These are phyloP conservation scores for Knoxdaviesia proteae DNA, from an alignment of 2,329 filamentous ascomycete genomes.

Conservation along the genomic window DNA sequence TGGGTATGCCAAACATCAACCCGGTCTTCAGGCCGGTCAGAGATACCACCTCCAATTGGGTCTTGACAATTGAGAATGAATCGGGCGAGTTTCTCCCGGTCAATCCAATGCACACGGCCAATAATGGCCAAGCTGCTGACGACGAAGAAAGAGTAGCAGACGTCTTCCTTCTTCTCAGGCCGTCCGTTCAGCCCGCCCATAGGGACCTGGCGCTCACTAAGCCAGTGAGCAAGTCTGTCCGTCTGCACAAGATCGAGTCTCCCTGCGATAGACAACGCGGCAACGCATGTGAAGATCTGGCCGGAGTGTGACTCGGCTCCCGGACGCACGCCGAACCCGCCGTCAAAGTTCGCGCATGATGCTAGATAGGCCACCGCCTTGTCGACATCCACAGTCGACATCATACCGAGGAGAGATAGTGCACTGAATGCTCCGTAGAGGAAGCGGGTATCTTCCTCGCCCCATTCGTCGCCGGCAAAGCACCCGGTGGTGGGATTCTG, in stretches of 20 bases:
- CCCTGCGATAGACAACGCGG: constrained; percentile 63
- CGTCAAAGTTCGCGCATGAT: constrained; percentile 80
- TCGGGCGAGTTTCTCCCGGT: constrained; percentile 51
- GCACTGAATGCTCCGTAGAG: constrained; percentile 80
- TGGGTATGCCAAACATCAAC: constrained; percentile 93
- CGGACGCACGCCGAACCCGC: constrained; percentile 74
- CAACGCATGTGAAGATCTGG: constrained; percentile 89
- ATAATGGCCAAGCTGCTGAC: constrained; percentile 82
- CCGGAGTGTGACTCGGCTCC: constrained; percentile 88
- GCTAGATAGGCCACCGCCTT: constrained; percentile 63
- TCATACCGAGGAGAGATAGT: constrained; percentile 58
- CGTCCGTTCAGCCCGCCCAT: constrained; percentile 82
- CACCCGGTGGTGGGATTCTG: constrained; percentile 69
- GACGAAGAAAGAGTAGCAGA: constrained; percentile 99
- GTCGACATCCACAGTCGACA: constrained; percentile 55
- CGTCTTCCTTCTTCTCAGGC: constrained; percentile 88
- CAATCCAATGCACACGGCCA: constrained; percentile 76
- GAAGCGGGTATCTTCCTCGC: constrained; percentile 87
- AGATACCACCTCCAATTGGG: constrained; percentile 59
- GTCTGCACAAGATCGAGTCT: constrained; percentile 64
- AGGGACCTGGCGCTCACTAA: constrained; percentile 78
- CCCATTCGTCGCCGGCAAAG: constrained; percentile 90
- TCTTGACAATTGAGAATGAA: constrained; percentile 90
- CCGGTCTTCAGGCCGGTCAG: constrained; percentile 81
- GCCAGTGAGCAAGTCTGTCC: constrained; percentile 69